Base-by-base conservation (phyloP, 768 basidiomycete genomes). In the Candolleomyces eurysporus region DNA sequence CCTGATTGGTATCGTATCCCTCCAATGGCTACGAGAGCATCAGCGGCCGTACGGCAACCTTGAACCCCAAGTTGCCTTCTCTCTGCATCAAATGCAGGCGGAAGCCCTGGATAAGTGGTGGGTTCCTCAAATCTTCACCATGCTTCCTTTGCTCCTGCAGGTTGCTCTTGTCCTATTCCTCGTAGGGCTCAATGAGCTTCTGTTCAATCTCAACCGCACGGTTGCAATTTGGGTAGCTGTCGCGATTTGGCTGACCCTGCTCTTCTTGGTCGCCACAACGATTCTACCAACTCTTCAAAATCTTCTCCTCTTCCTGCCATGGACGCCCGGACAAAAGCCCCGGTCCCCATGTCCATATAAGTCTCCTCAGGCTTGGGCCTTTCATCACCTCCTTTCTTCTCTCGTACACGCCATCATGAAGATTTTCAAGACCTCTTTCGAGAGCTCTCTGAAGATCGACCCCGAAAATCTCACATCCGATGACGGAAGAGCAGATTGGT, bases 151-250 rank as follows among this genome's bases (percentile, higher is more conserved):
- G 13, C 57, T 74, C 11, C 65, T 76, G 13, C 73, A 75, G 54
- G 55, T 63, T 10, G 68, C 73, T 7, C 59, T 76, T 19, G 62
- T 73, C 6, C 61, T 75, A 2, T 76, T 76, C 61, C 70, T 73
- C 45, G 57, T 60, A 0, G 73, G 73, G 3, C 53, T 75, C 10
- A 49, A 70, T 17, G 68, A 72, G 31, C 63, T 75, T 3, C 62
- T 76, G 5, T 72, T 72, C 71, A 55, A 57, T 8, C 48, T 72
- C 40, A 65, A 69, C 54, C 43, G 51, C 11, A 49, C 49, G 2
- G 66, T 74, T 2, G 70, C 69, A 0, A 55, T 65, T 2, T 40
- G 64, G n/a, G 58, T 69, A 6, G 63, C 66, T n/a, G 56, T 64
- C 31, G 66, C 67, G 16, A 53, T 73, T 21, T 70, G 67, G 5